Base-by-base conservation (phyloP, 768 basidiomycete species). In the Ephemerocybe angulata region DNA sequence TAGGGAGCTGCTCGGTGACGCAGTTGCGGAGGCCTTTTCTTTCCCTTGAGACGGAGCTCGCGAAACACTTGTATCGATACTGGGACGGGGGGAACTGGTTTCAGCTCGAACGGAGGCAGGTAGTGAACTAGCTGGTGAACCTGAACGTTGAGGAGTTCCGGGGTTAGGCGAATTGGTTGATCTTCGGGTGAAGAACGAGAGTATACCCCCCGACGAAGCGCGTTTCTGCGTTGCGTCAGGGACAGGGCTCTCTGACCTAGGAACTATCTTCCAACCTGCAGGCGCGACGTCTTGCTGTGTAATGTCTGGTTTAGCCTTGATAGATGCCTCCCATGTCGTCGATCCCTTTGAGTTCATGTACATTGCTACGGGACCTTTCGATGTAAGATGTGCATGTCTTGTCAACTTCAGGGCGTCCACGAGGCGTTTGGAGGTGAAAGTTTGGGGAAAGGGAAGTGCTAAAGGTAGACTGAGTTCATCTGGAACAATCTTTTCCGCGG, bases 261-360 rank as follows among this genome's bases (percentile, higher is more conserved):
- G 83, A 12, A 88, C 68, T 29, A 88, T 79, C 56, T 84, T 76
- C 90, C 89, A 89, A 4, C 88, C 90, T 15, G 76, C 68, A n/a
- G 84, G 88, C 6, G 83, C 58, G 35, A 76, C 67, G 60, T 86
- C 86, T 21, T 88, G 85, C 24, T 73, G 71, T 25, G 71, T 58
- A 31, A 73, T 55, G 11, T 80, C 81, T 28, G 78, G 75, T 44
- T 72, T 73, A 2, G 80, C 71, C 66, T 82, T 88, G 0, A 90
- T 71, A 17, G 85, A 78, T 5, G 76, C 76, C 64, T 90, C 87
- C 90, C 90, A 92, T 21, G 87, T 82, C 19, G 81, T 79, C 4
- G 86, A 85, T 1, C 88, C 88, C 67, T 86, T 89, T 0, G 86
- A 82, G 4, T 82, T 75, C 38, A 88, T 63, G 59, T 87, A 84